A percentile compares a stretch with the other conserved stretches of the same genome.
Evolutionary conservation across 1,284 basidiomycete genomes (phyloP).

Genomic region (Rhizopogon hawkerae): DNA sequence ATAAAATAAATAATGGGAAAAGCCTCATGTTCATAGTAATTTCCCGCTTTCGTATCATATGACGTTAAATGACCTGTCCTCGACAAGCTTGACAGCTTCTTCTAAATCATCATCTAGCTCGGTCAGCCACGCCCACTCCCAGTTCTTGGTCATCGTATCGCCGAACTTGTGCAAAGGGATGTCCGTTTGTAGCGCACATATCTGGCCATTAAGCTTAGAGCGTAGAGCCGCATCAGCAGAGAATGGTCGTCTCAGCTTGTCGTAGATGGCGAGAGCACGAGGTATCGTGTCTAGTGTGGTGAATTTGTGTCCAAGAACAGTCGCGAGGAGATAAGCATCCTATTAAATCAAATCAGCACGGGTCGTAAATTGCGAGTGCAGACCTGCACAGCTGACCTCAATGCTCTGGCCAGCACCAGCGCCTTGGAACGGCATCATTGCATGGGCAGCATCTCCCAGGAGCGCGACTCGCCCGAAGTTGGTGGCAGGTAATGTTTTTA

Average conservation of each 20-base stretch:
- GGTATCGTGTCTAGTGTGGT: constrained; percentile 30
- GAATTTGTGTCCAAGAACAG: constrained; percentile 30
- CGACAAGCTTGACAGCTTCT: constrained; percentile 16
- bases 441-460: constrained; percentile 52
- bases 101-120: constrained; percentile 18
- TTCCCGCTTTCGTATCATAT: too few relatives aligned
- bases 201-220: constrained; percentile 13
- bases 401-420: constrained; percentile 49
- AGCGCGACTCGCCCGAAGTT: constrained; percentile 35
- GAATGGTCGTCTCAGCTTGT: constrained; percentile 36
- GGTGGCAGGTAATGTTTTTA: constrained; percentile 33
- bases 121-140: constrained; percentile 25
- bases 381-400: constrained; percentile 31
- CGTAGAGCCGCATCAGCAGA: constrained; percentile 23
- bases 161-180: constrained; percentile 12
- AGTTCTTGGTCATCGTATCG: constrained; percentile 16
- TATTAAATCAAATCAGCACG: constrained; percentile 9
- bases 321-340: constrained; percentile 34
- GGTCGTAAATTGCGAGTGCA: neutral
- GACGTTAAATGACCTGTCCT: neutral
- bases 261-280: constrained; percentile 33
- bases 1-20: neutral
- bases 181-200: constrained; percentile 12
- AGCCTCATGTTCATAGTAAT: neutral
- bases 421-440: constrained; percentile 48